phyloP scores from a whole-genome alignment of 108 stramenopile genomes.

The Phaeodactylum tricornutum region DNA sequence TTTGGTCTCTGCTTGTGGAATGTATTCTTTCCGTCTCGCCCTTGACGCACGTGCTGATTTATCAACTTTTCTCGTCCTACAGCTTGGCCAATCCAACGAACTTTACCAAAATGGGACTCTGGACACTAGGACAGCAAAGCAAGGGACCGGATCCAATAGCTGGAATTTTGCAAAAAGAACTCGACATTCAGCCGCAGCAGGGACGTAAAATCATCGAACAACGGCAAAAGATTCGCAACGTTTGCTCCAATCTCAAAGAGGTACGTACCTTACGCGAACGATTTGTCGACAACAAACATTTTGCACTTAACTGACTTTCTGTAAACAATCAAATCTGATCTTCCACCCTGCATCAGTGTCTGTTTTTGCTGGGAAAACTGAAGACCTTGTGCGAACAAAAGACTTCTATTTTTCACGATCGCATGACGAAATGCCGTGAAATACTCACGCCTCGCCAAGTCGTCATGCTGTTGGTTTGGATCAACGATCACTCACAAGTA shows the following conservation, averaged over 20 bases:
- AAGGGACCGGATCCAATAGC: constrained; percentile 57
- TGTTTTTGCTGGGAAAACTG: constrained; percentile 38
- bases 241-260: constrained; percentile 46
- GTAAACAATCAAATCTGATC: too few relatives aligned
- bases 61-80: too few relatives aligned
- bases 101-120: constrained; percentile 84
- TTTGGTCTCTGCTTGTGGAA: constrained; percentile 13
- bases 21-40: constrained; percentile 43
- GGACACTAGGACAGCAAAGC: constrained; percentile 75
- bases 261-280: constrained; percentile 1
- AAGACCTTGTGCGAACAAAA: constrained; percentile 54
- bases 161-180: constrained; percentile 62
- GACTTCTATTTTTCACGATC: constrained; percentile 60
- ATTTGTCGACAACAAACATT: too few relatives aligned
- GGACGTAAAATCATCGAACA: constrained; percentile 59
- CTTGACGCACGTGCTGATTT: too few relatives aligned
- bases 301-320: too few relatives aligned
- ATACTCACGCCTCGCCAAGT: constrained; percentile 66
- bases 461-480: constrained; percentile 70
- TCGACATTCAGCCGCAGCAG: constrained; percentile 59
- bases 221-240: constrained; percentile 48
- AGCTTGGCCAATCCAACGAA: constrained; percentile 67
- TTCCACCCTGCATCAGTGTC: constrained; percentile 17
- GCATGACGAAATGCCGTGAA: constrained; percentile 64
- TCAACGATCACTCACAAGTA: constrained; percentile 37